A percentile compares a stretch with the other conserved stretches of the same genome.
Evolutionary conservation across 257 asterid genomes (phyloP).

Genomic region (Craterostigma plantagineum): DNA sequence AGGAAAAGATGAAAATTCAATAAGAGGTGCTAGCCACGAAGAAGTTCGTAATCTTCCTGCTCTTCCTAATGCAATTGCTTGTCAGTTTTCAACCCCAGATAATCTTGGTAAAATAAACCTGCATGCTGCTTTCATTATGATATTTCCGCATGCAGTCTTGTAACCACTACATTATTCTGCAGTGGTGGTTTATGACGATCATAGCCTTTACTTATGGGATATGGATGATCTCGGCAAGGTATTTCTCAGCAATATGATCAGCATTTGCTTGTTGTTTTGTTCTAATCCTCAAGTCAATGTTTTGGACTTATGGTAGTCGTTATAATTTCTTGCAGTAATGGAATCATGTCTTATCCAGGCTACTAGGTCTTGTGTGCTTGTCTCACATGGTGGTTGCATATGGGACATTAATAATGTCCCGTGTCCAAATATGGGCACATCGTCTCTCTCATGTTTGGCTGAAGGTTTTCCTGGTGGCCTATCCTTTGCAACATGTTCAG

Average conservation of each 20-base stretch:
- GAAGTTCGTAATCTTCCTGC: constrained; percentile 12
- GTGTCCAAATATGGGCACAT: constrained; percentile 43
- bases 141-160: constrained; percentile 9
- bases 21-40: constrained; percentile 10
- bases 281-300: constrained; percentile 10
- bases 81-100: constrained; percentile 43
- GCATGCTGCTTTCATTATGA: constrained; percentile 7
- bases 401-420: constrained; percentile 50
- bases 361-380: constrained; percentile 49
- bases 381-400: constrained; percentile 54
- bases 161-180: constrained; percentile 16
- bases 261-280: constrained; percentile 1
- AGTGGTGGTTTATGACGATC: constrained; percentile 60
- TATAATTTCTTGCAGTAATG: constrained; percentile 25
- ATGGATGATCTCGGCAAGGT: constrained; percentile 35
- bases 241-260: constrained; percentile 2
- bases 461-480: constrained; percentile 60
- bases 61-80: constrained; percentile 59
- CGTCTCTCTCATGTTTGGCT: constrained; percentile 43
- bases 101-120: constrained; percentile 38
- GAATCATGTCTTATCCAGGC: constrained; percentile 34
- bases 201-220: constrained; percentile 49
- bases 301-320: constrained; percentile 14
- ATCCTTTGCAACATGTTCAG: constrained; percentile 63
- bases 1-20: constrained; percentile 14